Evolutionary conservation across 768 basidiomycete species (phyloP), one percentile per base, ranked within the genome.

Genomic region (Calocybe cyanea): DNA sequence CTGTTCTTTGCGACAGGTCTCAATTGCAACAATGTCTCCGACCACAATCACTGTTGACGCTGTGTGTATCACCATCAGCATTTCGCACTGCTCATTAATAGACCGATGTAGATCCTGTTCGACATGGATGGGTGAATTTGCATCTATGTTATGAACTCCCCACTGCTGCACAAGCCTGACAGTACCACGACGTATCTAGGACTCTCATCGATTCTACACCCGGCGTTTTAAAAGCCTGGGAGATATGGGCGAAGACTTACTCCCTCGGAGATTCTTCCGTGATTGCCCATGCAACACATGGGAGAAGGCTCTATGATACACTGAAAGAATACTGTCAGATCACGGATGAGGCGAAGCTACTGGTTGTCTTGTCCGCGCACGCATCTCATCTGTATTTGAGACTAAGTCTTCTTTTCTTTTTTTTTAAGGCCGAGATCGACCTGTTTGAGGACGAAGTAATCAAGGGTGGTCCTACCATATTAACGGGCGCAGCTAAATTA

Each of bases 121-220:
- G 83, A 85, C 62, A 76, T 84, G 71, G 83, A 85, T 57, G 83
- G 83, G 83, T 83, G 57, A 56, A 67, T 21, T 41, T 14, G 6
- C 21, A n/a, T 24, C 11, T 8, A 28, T 28, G 11, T 28, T 6
- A 28, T 28, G 25, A 28, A 11, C 25, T 11, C 25, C 25, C 25
- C 6, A 5, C 6, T 28, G n/a, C n/a, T n/a, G n/a, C n/a, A n/a
- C 25, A 28, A 28, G 5, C 6, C 25, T 28, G 6, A 28, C 25
- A 6, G 11, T 11, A 5, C 25, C 11, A 28, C 25, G 11, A 28
- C 11, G 45, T 42, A 38, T 24, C 10, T 57, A 87, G 85, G 33
- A 88, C 85, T 5, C 73, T 85, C 48, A 78, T 86, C 57, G 88
- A 92, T 65, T 90, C 88, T 2, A 92, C 89, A 4, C 87, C 87